phyloP scores from a whole-genome alignment of 768 basidiomycete genomes.

The Rhizopogon salebrosus region DNA sequence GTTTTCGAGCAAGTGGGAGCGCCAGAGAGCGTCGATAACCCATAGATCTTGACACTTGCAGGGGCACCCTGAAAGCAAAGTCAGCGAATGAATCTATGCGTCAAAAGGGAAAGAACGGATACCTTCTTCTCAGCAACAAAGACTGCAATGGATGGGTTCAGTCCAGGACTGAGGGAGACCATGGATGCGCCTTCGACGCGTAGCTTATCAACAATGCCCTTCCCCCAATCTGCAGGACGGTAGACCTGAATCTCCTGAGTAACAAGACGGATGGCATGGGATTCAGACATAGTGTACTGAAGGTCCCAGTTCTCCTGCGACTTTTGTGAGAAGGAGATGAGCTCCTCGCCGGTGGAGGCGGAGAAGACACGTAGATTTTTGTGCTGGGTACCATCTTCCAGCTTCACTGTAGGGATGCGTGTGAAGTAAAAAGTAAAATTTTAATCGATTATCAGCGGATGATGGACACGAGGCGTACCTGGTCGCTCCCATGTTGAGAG shows the following conservation, averaged over 20 bases:
- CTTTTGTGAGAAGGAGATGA: slow-evolving; percentile 83
- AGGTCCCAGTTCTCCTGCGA: slow-evolving; percentile 87
- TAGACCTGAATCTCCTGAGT: slow-evolving; percentile 81
- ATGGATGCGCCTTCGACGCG: slow-evolving; percentile 79
- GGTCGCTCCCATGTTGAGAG: slow-evolving; percentile 95
- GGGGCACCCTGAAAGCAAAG: slow-evolving; percentile 63
- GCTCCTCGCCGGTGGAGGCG: slow-evolving; percentile 79
- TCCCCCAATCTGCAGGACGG: slow-evolving; percentile 73
- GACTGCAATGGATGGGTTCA: slow-evolving; percentile 85
- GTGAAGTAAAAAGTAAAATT: not conserved
- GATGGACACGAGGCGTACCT: slow-evolving; percentile 37
- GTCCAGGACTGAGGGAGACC: slow-evolving; percentile 73
- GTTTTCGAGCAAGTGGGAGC: slow-evolving; percentile 83
- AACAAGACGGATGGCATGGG: slow-evolving; percentile 78
- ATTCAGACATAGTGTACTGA: slow-evolving; percentile 87
- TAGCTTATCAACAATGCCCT: slow-evolving; percentile 77
- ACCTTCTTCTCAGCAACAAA: slow-evolving; percentile 95
- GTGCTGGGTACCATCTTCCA: slow-evolving; percentile 87
- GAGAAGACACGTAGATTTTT: slow-evolving; percentile 93
- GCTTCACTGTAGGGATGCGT: slow-evolving; percentile 48
- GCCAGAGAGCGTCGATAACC: slow-evolving; percentile 53
- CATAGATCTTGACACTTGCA: slow-evolving; percentile 81
- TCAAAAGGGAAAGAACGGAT: not conserved
- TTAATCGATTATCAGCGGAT: slow-evolving; percentile 11
- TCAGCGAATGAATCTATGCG: not conserved